Conservation (phyloP, 768 basidiomycete genomes). For the Suillus weaverae region DNA sequence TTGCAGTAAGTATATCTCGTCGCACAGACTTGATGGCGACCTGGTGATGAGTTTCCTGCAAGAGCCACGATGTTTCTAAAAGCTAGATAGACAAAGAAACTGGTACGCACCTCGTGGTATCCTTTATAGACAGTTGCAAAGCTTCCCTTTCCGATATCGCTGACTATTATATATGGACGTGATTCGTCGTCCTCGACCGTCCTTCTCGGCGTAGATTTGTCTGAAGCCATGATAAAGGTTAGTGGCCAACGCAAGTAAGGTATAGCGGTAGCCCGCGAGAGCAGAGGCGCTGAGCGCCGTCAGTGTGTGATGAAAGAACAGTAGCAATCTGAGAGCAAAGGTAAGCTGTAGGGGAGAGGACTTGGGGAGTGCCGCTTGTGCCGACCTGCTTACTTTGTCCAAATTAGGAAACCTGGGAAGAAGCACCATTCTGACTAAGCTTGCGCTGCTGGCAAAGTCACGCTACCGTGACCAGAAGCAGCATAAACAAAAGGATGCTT, state of each 20-base stretch:
- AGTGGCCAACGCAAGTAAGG: not conserved
- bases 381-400: not conserved
- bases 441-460: not conserved
- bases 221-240: constrained; percentile 24
- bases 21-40: constrained; percentile 97
- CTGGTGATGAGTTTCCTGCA: constrained; percentile 69
- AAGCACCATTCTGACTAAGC: constrained; percentile 3
- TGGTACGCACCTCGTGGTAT: constrained; percentile 75
- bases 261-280: constrained; percentile 6
- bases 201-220: constrained; percentile 27
- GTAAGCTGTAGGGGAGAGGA: not conserved
- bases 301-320: not conserved
- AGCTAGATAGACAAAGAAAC: not conserved
- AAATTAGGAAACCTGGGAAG: constrained; percentile 7
- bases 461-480: not conserved
- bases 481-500: not conserved
- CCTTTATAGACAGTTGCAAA: constrained; percentile 97
- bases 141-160: constrained; percentile 84
- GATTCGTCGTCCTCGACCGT: constrained; percentile 65
- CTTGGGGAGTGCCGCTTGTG: not conserved
- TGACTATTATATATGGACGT: constrained; percentile 73
- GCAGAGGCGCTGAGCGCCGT: constrained; percentile 5
- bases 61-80: constrained; percentile 2
- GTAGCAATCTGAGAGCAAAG: not conserved
- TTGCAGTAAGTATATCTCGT: constrained; percentile 81